Base-by-base conservation (phyloP, 805 yeast species). In the Myxozyma nipponensis region DNA sequence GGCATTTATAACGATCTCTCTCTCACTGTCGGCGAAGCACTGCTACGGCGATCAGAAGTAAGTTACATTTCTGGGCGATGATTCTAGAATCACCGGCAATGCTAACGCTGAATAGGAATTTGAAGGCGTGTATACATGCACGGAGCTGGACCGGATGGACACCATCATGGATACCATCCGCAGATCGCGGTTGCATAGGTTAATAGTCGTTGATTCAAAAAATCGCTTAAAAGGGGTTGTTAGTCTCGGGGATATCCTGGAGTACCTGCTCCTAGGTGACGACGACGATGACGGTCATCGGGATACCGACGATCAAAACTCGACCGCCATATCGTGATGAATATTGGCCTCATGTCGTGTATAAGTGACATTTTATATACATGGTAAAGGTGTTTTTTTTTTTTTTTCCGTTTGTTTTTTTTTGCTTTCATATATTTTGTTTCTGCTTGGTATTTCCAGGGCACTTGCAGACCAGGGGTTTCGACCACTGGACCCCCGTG, bases 81-180 rank as follows among this genome's bases (percentile, higher is more conserved):
- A n/a, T n/a, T n/a, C n/a, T n/a, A n/a, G 28, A 22, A 39, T 26
- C 25, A 28, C n/a, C n/a, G n/a, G 25, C n/a, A 25, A 17, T 15
- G 25, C 22, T 18, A 38, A 18, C 26, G 5, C 5, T 41, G 15
- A 41, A 22, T 34, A 46, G 42, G 97, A 93, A 66, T 93, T 91
- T 62, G 98, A 93, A 69, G 98, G 99, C 52, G 98, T 93, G 13
- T 87, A 89, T 69, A 93, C 98, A 0, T 93, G 98, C 69, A 87
- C 97, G 0, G 75, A 82, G 58, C 77, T 82, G 59, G 99, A 93
- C 66, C 77, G 90, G 56, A 72, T 93, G 50, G 84, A 91, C 54
- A 87, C 95, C 15, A 84, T 93, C 50, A 77, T 93, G 82, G 96
- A 90, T 66, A 90, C 95, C 32, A 88, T 93, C 52, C 79, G 97